phyloP scores from a whole-genome alignment of 371 early-diverging fungal genomes.

The Circinella umbellata region DNA sequence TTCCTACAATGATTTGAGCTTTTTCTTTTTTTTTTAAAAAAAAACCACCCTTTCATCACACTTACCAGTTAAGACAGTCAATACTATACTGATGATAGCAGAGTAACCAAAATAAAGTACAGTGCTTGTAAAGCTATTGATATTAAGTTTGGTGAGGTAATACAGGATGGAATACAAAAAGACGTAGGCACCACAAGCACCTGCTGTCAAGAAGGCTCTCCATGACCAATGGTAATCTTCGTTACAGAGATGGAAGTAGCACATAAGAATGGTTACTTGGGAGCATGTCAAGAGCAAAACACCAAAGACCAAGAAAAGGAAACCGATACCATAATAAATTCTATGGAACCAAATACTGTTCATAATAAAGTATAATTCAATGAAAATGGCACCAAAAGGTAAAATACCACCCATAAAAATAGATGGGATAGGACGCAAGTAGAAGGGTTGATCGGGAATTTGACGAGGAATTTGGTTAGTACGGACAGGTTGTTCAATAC shows the following conservation, averaged over 20 bases:
- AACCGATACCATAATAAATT: slow-evolving; percentile 91
- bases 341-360: slow-evolving; percentile 91
- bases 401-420: slow-evolving; percentile 85
- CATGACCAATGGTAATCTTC: slow-evolving; percentile 97
- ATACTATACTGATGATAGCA: slow-evolving; percentile 73
- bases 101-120: slow-evolving; percentile 95
- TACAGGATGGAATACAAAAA: slow-evolving; percentile 86
- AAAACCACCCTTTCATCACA: not conserved
- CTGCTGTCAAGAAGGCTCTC: slow-evolving; percentile 91
- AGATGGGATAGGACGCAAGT: slow-evolving; percentile 74
- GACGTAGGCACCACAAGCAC: slow-evolving; percentile 87
- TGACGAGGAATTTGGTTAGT: slow-evolving; percentile 94
- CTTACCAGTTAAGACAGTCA: slow-evolving; percentile 76
- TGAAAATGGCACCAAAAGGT: slow-evolving; percentile 91
- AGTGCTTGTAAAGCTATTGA: slow-evolving; percentile 76
- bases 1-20: not conserved
- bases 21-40: not conserved
- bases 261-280: slow-evolving; percentile 85
- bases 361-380: slow-evolving; percentile 89
- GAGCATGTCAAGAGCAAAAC: slow-evolving; percentile 85
- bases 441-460: slow-evolving; percentile 82
- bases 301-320: slow-evolving; percentile 79
- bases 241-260: slow-evolving; percentile 89
- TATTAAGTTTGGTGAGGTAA: slow-evolving; percentile 73
- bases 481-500: slow-evolving; percentile 86